Conservation (phyloP, 257 asterid genomes). For the Solanum gandarillasii region DNA sequence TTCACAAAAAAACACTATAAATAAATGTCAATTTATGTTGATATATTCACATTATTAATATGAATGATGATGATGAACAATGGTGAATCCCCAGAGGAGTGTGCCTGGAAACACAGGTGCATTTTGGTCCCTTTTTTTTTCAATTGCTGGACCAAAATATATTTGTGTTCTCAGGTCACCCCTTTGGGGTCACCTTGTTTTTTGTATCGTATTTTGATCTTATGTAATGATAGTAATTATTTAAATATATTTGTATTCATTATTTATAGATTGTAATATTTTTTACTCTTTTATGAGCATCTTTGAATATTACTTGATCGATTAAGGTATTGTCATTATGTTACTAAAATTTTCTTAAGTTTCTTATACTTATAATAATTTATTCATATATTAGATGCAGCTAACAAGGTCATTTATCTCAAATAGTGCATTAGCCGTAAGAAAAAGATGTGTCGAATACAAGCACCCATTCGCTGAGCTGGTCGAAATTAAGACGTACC, state of each 20-base stretch:
- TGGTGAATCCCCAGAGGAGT: conserved; percentile 20
- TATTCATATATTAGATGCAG: background rate
- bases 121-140: background rate
- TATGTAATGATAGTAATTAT: too few species aligned
- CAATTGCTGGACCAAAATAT: background rate
- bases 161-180: conserved; percentile 62
- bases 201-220: background rate
- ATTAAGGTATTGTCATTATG: background rate
- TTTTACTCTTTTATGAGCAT: background rate
- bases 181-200: conserved; percentile 11
- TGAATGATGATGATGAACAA: background rate
- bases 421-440: background rate
- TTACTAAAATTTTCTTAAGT: background rate
- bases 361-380: background rate
- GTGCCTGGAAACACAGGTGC: conserved; percentile 34
- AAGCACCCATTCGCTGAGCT: background rate
- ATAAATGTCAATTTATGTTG: background rate
- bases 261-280: background rate
- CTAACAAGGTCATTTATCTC: background rate
- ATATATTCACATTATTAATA: background rate
- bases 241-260: background rate
- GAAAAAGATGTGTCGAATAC: too few species aligned
- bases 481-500: fast-evolving
- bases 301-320: background rate
- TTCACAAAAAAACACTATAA: background rate